Evolutionary conservation across 371 early-diverging fungal genomes (phyloP).

Genomic region (Blakeslea trispora): DNA sequence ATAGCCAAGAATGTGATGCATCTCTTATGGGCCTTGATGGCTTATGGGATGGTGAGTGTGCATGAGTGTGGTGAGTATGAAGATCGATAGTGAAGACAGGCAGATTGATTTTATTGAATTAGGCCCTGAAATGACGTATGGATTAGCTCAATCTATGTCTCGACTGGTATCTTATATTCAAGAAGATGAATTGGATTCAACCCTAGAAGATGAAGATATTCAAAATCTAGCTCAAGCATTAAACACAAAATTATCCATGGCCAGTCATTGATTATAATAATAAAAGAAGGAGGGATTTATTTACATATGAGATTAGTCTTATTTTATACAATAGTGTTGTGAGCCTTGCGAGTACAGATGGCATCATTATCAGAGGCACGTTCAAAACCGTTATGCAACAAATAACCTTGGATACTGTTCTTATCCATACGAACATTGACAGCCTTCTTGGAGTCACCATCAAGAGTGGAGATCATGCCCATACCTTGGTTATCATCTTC

Average conservation of each 20-base stretch:
- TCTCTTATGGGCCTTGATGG: conserved; percentile 45
- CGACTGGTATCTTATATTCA: conserved; percentile 43
- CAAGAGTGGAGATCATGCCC: conserved; percentile 27
- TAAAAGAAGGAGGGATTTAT: too few relatives aligned
- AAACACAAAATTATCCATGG: conserved; percentile 41
- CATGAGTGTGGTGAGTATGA: conserved; percentile 39
- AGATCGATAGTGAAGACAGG: neutral
- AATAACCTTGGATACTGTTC: conserved; percentile 18
- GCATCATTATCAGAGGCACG: neutral
- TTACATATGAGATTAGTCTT: conserved; percentile 1
- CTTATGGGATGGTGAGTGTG: conserved; percentile 30
- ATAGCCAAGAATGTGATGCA: conserved; percentile 51
- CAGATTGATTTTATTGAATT: too few relatives aligned
- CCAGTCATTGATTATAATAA: too few relatives aligned
- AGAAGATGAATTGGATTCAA: conserved; percentile 39
- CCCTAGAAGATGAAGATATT: conserved; percentile 40
- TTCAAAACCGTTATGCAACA: conserved; percentile 24
- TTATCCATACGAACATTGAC: conserved; percentile 18
- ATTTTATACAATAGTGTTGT: neutral
- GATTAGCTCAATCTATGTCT: conserved; percentile 40
- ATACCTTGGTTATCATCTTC: conserved; percentile 36
- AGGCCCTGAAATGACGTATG: conserved; percentile 31
- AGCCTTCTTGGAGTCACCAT: conserved; percentile 13
- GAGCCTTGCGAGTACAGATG: neutral
- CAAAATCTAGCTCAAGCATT: conserved; percentile 43